Evolutionary conservation across 768 basidiomycete genomes (phyloP), one percentile per base, ranked within the genome.

Genomic region (Hysterangium stoloniferum): DNA sequence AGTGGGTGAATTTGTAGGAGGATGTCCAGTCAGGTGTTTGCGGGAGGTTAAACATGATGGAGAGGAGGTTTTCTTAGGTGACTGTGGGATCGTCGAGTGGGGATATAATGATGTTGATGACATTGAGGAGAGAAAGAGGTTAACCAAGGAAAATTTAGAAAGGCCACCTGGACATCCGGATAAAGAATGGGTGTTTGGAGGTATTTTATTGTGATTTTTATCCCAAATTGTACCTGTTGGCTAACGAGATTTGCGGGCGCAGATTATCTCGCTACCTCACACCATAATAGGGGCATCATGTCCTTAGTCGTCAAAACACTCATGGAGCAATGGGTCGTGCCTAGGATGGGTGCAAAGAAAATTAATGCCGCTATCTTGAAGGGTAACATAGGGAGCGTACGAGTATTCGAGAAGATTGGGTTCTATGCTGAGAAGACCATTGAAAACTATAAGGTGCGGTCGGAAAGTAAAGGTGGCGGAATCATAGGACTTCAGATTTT

Each of bases 261-360:
- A 84, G 84, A 83, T 59, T 84, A 73, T 54, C 63, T 86, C 35
- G 74, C 71, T 4, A 69, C 78, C 13, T 74, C 73, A 29, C 75
- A 83, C 58, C 84, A 86, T 52, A 72, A 82, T 27, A 71, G 66
- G 56, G 84, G 85, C 0, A 85, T 88, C 54, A 87, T 87, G 86
- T 74, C 76, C 19, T 77, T 75, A n/a, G 82, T 75, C 0, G 58
- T 88, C 28, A 64, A 63, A 6, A 73, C 73, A 4, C 42, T 89
- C 28, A 46, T 87, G 37, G 59, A 72, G 15, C 59, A 71, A 9
- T 86, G 86, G 84, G 77, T 68, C 19, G 67, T 84, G 35, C 82
- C 82, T 1, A 66, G 80, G 43, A 84, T 87, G 84, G 71, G 73
- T 0, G 69, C 73, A 6, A 70, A 71, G 7, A 60, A 60, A 42